phyloP scores from a whole-genome alignment of 169 alveolate genomes.

The Condylostoma magnum region DNA sequence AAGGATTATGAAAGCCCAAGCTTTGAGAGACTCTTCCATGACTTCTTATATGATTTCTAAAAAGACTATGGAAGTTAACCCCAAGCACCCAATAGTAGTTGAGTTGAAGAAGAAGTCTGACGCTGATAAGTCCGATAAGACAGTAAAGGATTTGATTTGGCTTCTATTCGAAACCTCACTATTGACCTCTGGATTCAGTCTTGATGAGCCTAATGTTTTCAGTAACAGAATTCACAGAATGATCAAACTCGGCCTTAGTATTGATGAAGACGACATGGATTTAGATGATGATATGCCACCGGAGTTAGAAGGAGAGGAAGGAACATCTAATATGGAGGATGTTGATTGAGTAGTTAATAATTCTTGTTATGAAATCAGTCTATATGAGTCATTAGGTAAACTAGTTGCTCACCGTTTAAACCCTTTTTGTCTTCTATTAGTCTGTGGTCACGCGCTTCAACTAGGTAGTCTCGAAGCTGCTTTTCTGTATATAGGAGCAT shows the following conservation, averaged over 20 bases:
- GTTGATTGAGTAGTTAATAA: slow-evolving; percentile 15
- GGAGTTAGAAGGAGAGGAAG: neutral
- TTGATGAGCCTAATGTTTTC: slow-evolving; percentile 99
- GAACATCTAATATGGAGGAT: slow-evolving; percentile 23
- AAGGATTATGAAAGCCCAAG: slow-evolving; percentile 99
- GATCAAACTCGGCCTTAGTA: slow-evolving; percentile 98
- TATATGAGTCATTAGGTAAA: too few relatives aligned
- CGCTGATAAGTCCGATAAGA: slow-evolving; percentile 96
- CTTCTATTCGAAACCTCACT: slow-evolving; percentile 97
- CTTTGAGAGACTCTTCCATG: slow-evolving; percentile 97
- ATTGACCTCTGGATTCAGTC: slow-evolving; percentile 98
- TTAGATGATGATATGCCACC: slow-evolving; percentile 34
- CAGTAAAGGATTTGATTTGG: slow-evolving; percentile 99
- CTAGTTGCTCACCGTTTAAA: slow-evolving; percentile 11
- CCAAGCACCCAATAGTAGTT: slow-evolving; percentile 95
- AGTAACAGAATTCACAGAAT: slow-evolving; percentile 98
- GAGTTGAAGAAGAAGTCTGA: slow-evolving; percentile 96
- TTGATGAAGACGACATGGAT: slow-evolving; percentile 93
- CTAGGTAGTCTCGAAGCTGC: slow-evolving; percentile 4
- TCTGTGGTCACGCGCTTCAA: slow-evolving; percentile 27
- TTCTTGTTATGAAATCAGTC: neutral
- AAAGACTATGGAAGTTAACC: slow-evolving; percentile 99
- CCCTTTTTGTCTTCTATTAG: slow-evolving; percentile 6
- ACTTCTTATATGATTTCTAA: slow-evolving; percentile 94
- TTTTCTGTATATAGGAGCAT: neutral